Base-by-base conservation (phyloP, 2,329 filamentous ascomycete genomes). In the Bipolaris bicolor region DNA sequence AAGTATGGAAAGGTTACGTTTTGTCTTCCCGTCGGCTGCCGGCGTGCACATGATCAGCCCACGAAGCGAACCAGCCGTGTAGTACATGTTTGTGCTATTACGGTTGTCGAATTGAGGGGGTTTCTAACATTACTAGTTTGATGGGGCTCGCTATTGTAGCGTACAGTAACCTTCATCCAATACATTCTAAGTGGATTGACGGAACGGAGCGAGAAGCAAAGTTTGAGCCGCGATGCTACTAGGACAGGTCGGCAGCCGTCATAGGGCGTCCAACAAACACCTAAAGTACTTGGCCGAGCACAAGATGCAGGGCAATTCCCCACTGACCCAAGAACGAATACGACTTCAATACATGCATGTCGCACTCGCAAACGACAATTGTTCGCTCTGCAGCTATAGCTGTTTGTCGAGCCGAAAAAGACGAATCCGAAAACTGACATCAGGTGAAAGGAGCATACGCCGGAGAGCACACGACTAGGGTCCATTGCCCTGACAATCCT, bases 181-280 rank as follows among this genome's bases (percentile, higher is more conserved):
- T 31, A 24, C 10, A 18, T 18, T 31, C 39, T 37, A 11, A 49
- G 45, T 55, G 26, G 20, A 48, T 46, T 37, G 50, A 49, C 52
- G 46, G 52, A 55, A 55, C 52, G 46, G 52, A 43, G 52, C 45
- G 45, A 49, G 52, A 16, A 41, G 29, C 16, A 26, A 36, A 43
- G 37, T 49, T 43, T 33, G 29, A 37, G 39, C 40, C 40, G 29
- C 40, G 48, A 49, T 46, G 45, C 26, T 44, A 45, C 16, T 24
- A 50, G 9, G 29, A 33, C 44, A 47, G 15, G 31, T 47, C 18
- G 31, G 44, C 44, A 47, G 18, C 41, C 49, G 48, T 52, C 48
- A 34, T 56, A 18, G 29, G 29, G 44, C 44, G 16, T 36, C 7
- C 29, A 29, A 13, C 44, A 34, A 3, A 10, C 9, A 29, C 26